Percentiles rank a stretch among this genome's conserved stretches.
Conservation (phyloP, 1,284 basidiomycete species). For the Marasmius oreades region DNA sequence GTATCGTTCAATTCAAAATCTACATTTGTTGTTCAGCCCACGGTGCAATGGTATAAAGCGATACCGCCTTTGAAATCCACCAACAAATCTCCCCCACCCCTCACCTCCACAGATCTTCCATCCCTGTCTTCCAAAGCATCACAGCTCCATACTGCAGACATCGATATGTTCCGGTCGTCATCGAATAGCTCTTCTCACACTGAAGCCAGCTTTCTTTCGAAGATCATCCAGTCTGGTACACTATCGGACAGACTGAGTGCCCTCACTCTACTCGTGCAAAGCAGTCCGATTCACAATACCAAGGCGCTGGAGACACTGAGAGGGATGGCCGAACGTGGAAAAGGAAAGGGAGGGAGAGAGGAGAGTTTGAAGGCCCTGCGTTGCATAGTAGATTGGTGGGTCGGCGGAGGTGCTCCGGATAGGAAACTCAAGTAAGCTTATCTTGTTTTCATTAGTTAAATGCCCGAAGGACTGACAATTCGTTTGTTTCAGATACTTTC, state of each 20-base stretch:
- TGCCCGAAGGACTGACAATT: slow-evolving; percentile 1
- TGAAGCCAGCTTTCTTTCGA: slow-evolving; percentile 79
- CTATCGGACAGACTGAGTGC: slow-evolving; percentile 93
- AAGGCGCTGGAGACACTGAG: slow-evolving; percentile 77
- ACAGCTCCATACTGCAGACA: slow-evolving; percentile 48
- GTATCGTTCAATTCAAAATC: slow-evolving; percentile 30
- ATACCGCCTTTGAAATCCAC: slow-evolving; percentile 32
- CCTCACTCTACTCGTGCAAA: slow-evolving; percentile 87
- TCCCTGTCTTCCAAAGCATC: slow-evolving; percentile 47
- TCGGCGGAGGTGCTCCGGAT: slow-evolving; percentile 80
- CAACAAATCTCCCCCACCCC: slow-evolving; percentile 26
- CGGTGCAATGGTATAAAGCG: slow-evolving; percentile 58
- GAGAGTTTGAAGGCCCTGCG: slow-evolving; percentile 89
- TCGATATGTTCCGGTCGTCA: slow-evolving; percentile 41
- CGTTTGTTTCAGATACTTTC: slow-evolving; percentile 68
- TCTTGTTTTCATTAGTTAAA: neutral
- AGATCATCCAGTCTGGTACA: slow-evolving; percentile 85
- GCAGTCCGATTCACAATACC: slow-evolving; percentile 87
- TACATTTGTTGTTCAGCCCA: slow-evolving; percentile 44
- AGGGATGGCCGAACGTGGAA: slow-evolving; percentile 71
- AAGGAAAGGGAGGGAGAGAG: slow-evolving; percentile 84
- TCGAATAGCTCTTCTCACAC: slow-evolving; percentile 42
- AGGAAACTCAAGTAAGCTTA: slow-evolving; percentile 78
- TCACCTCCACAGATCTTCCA: slow-evolving; percentile 42
- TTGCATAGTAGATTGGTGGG: slow-evolving; percentile 96